Percentiles rank a stretch among this genome's conserved stretches.
phyloP scores from a whole-genome alignment of 257 asterid species.

The Cordia subcordata region DNA sequence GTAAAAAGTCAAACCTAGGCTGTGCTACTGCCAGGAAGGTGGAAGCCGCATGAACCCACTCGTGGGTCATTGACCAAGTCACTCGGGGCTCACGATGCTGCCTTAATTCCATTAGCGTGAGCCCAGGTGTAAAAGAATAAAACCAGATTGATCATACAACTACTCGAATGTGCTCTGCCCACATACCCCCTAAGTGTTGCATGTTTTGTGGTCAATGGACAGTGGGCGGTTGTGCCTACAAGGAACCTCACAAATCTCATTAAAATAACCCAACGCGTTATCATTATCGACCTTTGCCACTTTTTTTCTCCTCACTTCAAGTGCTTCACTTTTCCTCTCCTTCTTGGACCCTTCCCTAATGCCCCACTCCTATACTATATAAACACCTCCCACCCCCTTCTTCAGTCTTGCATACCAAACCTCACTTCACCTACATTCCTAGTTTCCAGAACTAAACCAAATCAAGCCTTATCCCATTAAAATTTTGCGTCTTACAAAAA shows the following conservation, averaged over 20 bases:
- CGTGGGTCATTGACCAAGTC: neutral
- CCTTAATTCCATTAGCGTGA: neutral
- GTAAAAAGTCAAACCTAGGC: no score
- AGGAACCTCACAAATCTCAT: neutral
- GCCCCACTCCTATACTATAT: constrained; percentile 4
- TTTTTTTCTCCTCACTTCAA: neutral
- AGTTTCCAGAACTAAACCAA: no score
- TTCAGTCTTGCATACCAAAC: neutral
- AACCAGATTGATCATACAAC: neutral
- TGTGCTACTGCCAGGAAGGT: neutral
- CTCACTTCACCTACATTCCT: neutral
- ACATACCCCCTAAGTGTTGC: neutral
- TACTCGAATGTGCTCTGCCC: neutral
- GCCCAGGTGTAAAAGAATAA: constrained; percentile 1
- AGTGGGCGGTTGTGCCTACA: neutral
- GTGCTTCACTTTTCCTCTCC: neutral
- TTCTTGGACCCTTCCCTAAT: neutral
- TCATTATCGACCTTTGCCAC: neutral
- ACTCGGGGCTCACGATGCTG: neutral
- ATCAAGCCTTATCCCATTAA: neutral
- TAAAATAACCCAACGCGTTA: constrained; percentile 7
- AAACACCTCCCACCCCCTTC: neutral
- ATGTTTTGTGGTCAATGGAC: neutral
- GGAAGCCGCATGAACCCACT: neutral
- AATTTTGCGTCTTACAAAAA: no score